Evolutionary conservation across 345 rosid species (phyloP).

Genomic region (Citrus cavaleriei): DNA sequence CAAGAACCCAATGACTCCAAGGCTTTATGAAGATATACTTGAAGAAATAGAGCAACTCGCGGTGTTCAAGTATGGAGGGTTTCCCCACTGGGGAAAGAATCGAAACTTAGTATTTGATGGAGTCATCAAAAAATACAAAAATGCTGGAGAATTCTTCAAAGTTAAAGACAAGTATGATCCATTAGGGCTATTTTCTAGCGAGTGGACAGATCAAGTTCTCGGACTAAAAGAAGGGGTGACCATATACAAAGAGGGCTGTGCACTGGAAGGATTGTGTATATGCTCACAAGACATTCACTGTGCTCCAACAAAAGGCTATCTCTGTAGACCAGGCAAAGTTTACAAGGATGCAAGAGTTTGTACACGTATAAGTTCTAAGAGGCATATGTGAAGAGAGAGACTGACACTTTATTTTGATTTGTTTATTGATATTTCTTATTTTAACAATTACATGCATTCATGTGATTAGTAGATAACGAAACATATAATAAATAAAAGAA

Average conservation of each 20-base stretch:
- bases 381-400: not conserved
- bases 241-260: conserved; percentile 56
- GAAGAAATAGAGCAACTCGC: conserved; percentile 91
- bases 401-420: too few species aligned
- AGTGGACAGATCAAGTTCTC: conserved; percentile 60
- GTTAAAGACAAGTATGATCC: conserved; percentile 62
- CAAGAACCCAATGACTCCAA: conserved; percentile 56
- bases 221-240: conserved; percentile 43
- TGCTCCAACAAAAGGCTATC: conserved; percentile 60
- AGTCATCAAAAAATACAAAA: conserved; percentile 50
- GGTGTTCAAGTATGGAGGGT: conserved; percentile 61
- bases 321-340: conserved; percentile 56
- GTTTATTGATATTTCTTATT: too few species aligned
- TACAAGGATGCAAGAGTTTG: conserved; percentile 62
- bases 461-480: too few species aligned
- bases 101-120: conserved; percentile 59
- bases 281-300: conserved; percentile 72
- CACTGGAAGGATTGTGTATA: conserved; percentile 69
- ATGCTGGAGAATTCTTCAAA: conserved; percentile 39
- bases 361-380: conserved; percentile 11
- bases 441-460: too few species aligned
- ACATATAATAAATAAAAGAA: too few species aligned
- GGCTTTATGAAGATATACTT: conserved; percentile 56
- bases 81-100: conserved; percentile 94
- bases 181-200: conserved; percentile 61